Conservation (phyloP, 106 monocot species). For the Acanthochlamys bracteata region DNA sequence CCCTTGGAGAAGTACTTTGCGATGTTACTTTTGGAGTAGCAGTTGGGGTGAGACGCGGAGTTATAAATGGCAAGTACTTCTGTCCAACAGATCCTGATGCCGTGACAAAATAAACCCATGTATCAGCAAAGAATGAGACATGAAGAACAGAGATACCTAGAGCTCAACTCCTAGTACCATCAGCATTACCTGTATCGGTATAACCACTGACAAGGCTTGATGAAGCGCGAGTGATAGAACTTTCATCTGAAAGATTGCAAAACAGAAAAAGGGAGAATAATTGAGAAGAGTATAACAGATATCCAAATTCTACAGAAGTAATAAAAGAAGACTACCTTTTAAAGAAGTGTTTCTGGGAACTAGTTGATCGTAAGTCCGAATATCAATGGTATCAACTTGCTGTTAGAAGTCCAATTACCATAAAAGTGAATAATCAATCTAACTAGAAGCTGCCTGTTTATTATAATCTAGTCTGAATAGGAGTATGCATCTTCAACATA, state of each 20-base stretch:
- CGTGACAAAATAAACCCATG: constrained; percentile 6
- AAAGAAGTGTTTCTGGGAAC: constrained; percentile 25
- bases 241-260: constrained; percentile 28
- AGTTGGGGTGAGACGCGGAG: constrained; percentile 29
- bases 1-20: constrained; percentile 37
- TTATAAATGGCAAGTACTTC: constrained; percentile 28
- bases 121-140: background rate
- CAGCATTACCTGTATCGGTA: constrained; percentile 18
- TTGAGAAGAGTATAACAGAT: background rate
- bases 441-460: background rate
- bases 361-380: constrained; percentile 29
- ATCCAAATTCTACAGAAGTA: background rate
- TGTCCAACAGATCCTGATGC: constrained; percentile 11
- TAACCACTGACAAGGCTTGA: constrained; percentile 22
- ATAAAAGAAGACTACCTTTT: constrained; percentile 25
- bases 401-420: constrained; percentile 12
- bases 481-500: background rate
- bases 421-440: background rate
- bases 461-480: background rate
- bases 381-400: constrained; percentile 39
- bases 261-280: background rate
- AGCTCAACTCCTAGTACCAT: constrained; percentile 20
- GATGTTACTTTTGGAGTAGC: constrained; percentile 37
- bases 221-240: constrained; percentile 16
- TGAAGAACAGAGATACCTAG: background rate